Percentiles rank a stretch among this genome's conserved stretches.
Evolutionary conservation across 2,329 filamentous ascomycete species (phyloP).

Genomic region (Aureobasidium sp.): DNA sequence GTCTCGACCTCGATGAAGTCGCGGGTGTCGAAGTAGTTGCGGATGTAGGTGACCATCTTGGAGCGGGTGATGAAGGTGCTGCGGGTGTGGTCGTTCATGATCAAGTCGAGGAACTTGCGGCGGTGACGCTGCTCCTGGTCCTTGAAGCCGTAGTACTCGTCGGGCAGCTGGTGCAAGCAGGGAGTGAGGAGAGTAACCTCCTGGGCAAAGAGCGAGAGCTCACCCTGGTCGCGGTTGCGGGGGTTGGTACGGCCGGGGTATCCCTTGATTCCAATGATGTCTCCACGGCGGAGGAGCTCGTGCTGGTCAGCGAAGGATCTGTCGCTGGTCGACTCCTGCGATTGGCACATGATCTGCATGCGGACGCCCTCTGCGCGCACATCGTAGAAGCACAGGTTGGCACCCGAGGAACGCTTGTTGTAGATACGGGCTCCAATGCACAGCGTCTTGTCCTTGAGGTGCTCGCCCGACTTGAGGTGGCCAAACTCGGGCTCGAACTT

Average conservation of each 20-base stretch:
- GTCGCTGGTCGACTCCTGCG: slow-evolving; percentile 63
- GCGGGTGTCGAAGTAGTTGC: slow-evolving; percentile 71
- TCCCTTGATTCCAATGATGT: slow-evolving; percentile 82
- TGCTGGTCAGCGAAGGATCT: slow-evolving; percentile 80
- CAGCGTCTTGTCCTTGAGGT: slow-evolving; percentile 64
- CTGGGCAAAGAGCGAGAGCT: slow-evolving; percentile 86
- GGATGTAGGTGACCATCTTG: slow-evolving; percentile 83
- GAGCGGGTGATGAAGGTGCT: slow-evolving; percentile 77
- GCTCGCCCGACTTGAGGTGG: slow-evolving; percentile 80
- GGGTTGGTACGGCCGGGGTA: slow-evolving; percentile 80
- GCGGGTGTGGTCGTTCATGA: slow-evolving; percentile 86
- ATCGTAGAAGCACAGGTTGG: slow-evolving; percentile 89
- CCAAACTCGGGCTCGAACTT: slow-evolving; percentile 73
- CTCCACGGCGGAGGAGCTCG: slow-evolving; percentile 78
- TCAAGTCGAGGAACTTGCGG: slow-evolving; percentile 87
- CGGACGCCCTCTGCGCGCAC: slow-evolving; percentile 66
- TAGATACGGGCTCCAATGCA: slow-evolving; percentile 80
- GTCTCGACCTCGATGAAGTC: slow-evolving; percentile 95
- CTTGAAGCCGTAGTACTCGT: slow-evolving; percentile 91
- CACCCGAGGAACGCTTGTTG: slow-evolving; percentile 71
- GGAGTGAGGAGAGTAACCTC: slow-evolving; percentile 81
- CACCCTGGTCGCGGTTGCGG: slow-evolving; percentile 80
- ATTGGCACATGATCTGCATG: slow-evolving; percentile 88
- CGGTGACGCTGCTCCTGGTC: slow-evolving; percentile 90
- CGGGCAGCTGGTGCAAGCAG: slow-evolving; percentile 82